Base-by-base conservation (phyloP, 257 asterid genomes). In the Rhazya stricta region DNA sequence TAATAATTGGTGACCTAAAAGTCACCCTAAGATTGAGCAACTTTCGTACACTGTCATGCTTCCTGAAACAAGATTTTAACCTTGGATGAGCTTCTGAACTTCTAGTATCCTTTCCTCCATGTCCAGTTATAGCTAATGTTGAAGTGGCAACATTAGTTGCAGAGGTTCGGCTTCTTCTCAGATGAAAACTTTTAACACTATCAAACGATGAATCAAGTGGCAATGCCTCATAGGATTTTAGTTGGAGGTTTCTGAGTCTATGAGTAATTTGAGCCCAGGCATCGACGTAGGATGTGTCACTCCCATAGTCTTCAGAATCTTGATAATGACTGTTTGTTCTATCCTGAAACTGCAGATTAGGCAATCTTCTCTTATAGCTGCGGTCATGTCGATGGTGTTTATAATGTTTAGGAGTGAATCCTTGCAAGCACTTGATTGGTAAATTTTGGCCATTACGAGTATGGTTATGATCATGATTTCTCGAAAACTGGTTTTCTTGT, bases 21-120 rank as follows among this genome's bases (percentile, higher is more conserved):
- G 78, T 73, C 51, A 76, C 84, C 69, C 45, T 73, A 50, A 72
- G 81, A 57, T 80, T 80, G 45, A 76, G 78, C 30, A 48, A 53
- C 58, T 67, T 76, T 23, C 84, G 66, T 9, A 8, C 21, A 43
- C 81, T 76, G 36, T 80, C 75, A 51, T 76, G 53, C 71, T 80
- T 80, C 74, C 68, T 72, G 48, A 80, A 60, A 73, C 80, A 76
- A 37, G 84, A 80, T 63, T 13, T 69, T 32, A 69, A 63, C 61
- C 45, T 37, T 11, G 37, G 67, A 58, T 39, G 51, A 10, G 56
- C 71, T 79, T 29, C 74, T 13, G 72, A 48, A 32, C 3, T 53
- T 54, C 74, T 78, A 1, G 57, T 32, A 30, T 34, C 43, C 50
- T 37, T 29, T 9, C 19, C 63, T 25, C 50, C 66, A 32, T 54